Conservation (phyloP, 257 asterid genomes). For the Henckelia pumila region DNA sequence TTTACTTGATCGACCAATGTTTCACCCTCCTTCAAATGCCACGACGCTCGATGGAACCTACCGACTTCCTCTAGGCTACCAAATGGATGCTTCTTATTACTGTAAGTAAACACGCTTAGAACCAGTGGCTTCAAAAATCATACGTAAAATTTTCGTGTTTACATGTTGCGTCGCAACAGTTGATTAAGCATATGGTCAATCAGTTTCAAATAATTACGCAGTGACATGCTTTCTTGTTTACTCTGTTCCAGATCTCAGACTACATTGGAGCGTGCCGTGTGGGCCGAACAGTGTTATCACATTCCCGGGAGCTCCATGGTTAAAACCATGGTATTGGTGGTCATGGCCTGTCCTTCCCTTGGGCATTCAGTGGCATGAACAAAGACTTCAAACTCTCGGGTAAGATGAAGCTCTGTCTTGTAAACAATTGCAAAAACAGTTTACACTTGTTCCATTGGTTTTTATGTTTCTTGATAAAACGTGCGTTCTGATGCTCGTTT, state of each 20-base stretch:
- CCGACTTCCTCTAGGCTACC: slow-evolving; percentile 89
- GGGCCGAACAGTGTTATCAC: slow-evolving; percentile 90
- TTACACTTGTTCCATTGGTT: not conserved
- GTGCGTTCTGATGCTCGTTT: not conserved
- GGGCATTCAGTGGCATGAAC: slow-evolving; percentile 85
- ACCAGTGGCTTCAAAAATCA: not conserved
- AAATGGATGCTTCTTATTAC: slow-evolving; percentile 95
- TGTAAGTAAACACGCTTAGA: slow-evolving; percentile 42
- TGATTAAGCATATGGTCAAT: too few species aligned
- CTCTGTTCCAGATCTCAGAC: slow-evolving; percentile 58
- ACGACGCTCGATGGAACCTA: slow-evolving; percentile 68
- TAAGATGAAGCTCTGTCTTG: slow-evolving; percentile 20
- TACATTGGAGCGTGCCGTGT: slow-evolving; percentile 87
- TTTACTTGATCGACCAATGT: slow-evolving; percentile 69
- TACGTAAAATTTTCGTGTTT: not conserved
- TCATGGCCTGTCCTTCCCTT: slow-evolving; percentile 93
- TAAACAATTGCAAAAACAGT: not conserved
- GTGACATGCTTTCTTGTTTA: not conserved
- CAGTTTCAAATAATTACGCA: not conserved
- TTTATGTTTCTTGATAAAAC: not conserved
- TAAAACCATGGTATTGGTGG: slow-evolving; percentile 99
- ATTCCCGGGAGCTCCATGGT: slow-evolving; percentile 83
- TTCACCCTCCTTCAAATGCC: slow-evolving; percentile 60
- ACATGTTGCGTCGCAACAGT: too few species aligned
- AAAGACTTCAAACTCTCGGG: slow-evolving; percentile 78